These are phyloP conservation scores for Pezicula radicicola DNA, from an alignment of 2,329 filamentous ascomycete species.

Conservation along the genomic window DNA sequence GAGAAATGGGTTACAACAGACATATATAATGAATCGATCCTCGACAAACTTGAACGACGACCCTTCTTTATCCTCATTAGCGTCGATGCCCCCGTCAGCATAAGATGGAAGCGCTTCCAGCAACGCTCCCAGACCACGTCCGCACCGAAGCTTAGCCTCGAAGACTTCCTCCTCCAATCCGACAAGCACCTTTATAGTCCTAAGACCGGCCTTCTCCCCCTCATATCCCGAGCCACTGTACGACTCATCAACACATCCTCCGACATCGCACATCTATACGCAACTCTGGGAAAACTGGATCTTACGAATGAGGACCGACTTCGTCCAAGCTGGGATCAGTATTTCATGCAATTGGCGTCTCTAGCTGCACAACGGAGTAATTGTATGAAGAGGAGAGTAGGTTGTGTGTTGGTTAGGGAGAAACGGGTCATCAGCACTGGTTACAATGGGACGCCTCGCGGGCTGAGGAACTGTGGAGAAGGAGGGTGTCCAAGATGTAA, in stretches of 20 bases:
- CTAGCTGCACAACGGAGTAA: constrained; percentile 88
- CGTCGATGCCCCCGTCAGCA: constrained; percentile 82
- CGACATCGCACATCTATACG: constrained; percentile 68
- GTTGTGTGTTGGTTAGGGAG: constrained; percentile 85
- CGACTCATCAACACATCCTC: constrained; percentile 82
- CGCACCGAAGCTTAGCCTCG: constrained; percentile 35
- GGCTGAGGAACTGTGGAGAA: constrained; percentile 85
- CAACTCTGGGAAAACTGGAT: constrained; percentile 70
- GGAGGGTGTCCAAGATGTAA: constrained; percentile 92
- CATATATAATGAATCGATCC: constrained; percentile 67
- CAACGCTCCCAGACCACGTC: constrained; percentile 38
- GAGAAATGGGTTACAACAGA: constrained; percentile 84
- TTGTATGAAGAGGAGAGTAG: constrained; percentile 97
- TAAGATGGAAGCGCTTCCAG: constrained; percentile 79
- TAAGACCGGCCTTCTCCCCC: constrained; percentile 62
- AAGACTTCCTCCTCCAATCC: constrained; percentile 53
- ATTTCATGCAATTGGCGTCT: constrained; percentile 96
- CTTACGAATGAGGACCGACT: constrained; percentile 76
- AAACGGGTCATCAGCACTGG: constrained; percentile 89
- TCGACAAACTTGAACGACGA: constrained; percentile 73
- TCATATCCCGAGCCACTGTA: constrained; percentile 79
- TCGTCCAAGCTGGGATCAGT: constrained; percentile 90
- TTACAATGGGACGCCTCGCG: constrained; percentile 95
- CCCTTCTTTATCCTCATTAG: constrained; percentile 94
- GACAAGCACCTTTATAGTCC: constrained; percentile 76